These are phyloP conservation scores for apple (Malus domestica) DNA, from an alignment of 306 rosid species.

Conservation along the genomic window DNA sequence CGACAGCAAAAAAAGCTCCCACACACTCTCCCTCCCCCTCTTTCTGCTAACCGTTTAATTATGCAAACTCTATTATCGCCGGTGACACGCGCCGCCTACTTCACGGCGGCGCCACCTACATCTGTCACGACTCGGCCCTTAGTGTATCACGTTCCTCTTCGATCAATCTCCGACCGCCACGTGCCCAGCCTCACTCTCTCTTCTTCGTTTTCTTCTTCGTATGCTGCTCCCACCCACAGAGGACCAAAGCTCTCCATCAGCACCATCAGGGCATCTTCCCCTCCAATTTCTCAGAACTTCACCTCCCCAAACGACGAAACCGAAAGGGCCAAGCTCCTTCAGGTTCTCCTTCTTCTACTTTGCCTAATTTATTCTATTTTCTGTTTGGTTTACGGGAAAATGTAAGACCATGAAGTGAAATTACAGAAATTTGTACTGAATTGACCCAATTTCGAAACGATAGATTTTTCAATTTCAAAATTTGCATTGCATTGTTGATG, in stretches of 20 bases:
- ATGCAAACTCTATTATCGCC: conserved; percentile 76
- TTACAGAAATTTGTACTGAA: background rate
- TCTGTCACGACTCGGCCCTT: conserved; percentile 13
- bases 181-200: conserved; percentile 13
- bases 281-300: conserved; percentile 42
- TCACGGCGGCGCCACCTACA: conserved; percentile 15
- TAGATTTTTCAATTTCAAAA: background rate
- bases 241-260: conserved; percentile 27
- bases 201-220: conserved; percentile 2
- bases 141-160: conserved; percentile 9
- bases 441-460: background rate
- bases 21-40: background rate
- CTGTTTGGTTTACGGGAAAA: conserved; percentile 3
- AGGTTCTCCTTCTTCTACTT: conserved; percentile 31
- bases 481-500: background rate
- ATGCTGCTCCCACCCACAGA: conserved; percentile 19
- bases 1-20: background rate
- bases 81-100: conserved; percentile 41
- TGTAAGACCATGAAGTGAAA: background rate
- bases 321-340: conserved; percentile 75
- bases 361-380: background rate
- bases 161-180: conserved; percentile 22
- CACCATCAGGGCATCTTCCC: conserved; percentile 29
- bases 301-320: conserved; percentile 45
- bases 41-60: background rate